Percentiles rank a stretch among this genome's conserved stretches.
Evolutionary conservation across 805 yeast species (phyloP).

Genomic region (Sugiyamaella chiloensis): DNA sequence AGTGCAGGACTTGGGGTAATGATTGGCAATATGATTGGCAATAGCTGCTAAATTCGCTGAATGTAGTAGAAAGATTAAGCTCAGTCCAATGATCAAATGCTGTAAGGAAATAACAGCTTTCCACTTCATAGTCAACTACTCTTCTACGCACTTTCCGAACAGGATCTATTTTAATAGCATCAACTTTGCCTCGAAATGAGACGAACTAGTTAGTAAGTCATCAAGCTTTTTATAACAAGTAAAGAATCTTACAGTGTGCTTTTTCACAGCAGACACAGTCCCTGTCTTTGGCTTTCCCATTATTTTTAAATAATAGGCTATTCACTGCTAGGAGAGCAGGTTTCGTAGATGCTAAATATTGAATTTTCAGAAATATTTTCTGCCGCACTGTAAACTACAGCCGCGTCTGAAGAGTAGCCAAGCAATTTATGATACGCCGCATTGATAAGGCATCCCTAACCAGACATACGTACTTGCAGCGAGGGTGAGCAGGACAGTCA

Average conservation of each 20-base stretch:
- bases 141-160: slow-evolving; percentile 30
- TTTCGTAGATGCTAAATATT: slow-evolving; percentile 37
- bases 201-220: slow-evolving; percentile 16
- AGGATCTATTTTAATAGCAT: slow-evolving; percentile 80
- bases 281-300: slow-evolving; percentile 16
- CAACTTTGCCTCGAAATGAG: slow-evolving; percentile 74
- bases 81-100: slow-evolving; percentile 86
- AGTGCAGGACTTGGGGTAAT: slow-evolving; percentile 75
- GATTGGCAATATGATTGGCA: slow-evolving; percentile 59
- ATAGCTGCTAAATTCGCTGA: slow-evolving; percentile 57
- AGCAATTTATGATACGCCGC: no score
- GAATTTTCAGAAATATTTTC: slow-evolving; percentile 81
- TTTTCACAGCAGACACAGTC: slow-evolving; percentile 19
- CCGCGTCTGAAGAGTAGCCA: no score
- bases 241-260: slow-evolving; percentile 18
- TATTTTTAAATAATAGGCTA: no score
- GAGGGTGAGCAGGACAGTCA: background rate
- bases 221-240: background rate
- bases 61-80: slow-evolving; percentile 70
- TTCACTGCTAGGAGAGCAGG: background rate
- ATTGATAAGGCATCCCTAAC: no score
- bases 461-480: background rate
- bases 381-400: background rate
- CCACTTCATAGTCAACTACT: slow-evolving; percentile 28
- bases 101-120: slow-evolving; percentile 69